phyloP scores from a whole-genome alignment of 331 rosid species.

The Prunus yedoensis region DNA sequence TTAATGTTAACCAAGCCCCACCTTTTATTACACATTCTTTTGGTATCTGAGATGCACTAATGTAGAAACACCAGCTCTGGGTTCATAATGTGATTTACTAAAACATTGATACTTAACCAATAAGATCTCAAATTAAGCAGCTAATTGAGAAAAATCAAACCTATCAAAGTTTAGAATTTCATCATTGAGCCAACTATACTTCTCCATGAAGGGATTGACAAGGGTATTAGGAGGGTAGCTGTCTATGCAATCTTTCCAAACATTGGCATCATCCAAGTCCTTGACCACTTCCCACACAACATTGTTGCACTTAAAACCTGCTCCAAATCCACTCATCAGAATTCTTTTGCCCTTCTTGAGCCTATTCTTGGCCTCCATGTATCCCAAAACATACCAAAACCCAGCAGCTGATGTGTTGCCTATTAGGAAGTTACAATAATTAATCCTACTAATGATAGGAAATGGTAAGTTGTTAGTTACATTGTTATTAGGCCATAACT shows the following conservation, averaged over 20 bases:
- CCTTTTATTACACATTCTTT: too few species aligned
- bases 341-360: slow-evolving; percentile 27
- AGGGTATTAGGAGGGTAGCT: slow-evolving; percentile 14
- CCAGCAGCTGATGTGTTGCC: slow-evolving; percentile 27
- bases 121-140: neutral
- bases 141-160: neutral
- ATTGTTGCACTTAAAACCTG: slow-evolving; percentile 34
- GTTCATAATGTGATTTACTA: too few species aligned
- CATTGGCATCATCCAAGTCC: slow-evolving; percentile 29
- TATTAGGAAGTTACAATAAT: too few species aligned
- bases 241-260: slow-evolving; percentile 27
- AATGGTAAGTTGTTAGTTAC: too few species aligned
- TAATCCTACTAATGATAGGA: too few species aligned
- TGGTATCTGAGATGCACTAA: too few species aligned
- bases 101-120: too few species aligned
- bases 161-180: slow-evolving; percentile 8
- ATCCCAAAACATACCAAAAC: slow-evolving; percentile 35
- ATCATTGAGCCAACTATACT: slow-evolving; percentile 18
- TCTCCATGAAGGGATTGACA: slow-evolving; percentile 17
- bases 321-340: slow-evolving; percentile 37
- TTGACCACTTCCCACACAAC: slow-evolving; percentile 32
- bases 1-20: too few species aligned
- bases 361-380: slow-evolving; percentile 40
- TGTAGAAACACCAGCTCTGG: too few species aligned
- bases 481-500: too few species aligned